Percentiles rank a stretch among this genome's conserved stretches.
Conservation (phyloP, 208 protist species). For the Trichomonas vaginalis region DNA sequence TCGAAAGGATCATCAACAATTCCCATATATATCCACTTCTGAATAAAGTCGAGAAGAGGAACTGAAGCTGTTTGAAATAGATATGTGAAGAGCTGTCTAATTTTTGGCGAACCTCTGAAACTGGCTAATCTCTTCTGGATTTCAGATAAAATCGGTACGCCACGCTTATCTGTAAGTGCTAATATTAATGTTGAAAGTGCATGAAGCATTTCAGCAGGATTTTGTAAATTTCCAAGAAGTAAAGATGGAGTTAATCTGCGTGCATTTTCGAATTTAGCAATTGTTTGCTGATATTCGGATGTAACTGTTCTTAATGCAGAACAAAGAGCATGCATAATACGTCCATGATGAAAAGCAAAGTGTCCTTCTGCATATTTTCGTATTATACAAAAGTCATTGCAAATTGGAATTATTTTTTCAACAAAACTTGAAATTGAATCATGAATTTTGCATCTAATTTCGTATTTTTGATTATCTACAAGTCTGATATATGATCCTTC, state of each 20-base stretch:
- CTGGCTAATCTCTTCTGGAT: background rate
- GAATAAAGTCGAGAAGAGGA: background rate
- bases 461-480: background rate
- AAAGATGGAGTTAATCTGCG: background rate
- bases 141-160: background rate
- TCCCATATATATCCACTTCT: constrained; percentile 7
- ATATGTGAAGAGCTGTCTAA: background rate
- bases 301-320: background rate
- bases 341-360: background rate
- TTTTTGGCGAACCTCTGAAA: background rate
- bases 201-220: background rate
- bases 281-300: background rate
- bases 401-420: background rate
- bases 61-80: background rate
- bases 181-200: background rate
- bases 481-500: background rate
- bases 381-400: background rate
- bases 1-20: constrained; percentile 12
- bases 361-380: background rate
- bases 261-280: background rate
- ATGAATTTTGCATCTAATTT: background rate
- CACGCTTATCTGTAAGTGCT: background rate
- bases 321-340: background rate
- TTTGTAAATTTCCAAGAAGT: background rate
- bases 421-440: background rate